Evolutionary conservation across 108 stramenopile species (phyloP), one percentile per base, ranked within the genome.

Genomic region (Cyclotella atomus): DNA sequence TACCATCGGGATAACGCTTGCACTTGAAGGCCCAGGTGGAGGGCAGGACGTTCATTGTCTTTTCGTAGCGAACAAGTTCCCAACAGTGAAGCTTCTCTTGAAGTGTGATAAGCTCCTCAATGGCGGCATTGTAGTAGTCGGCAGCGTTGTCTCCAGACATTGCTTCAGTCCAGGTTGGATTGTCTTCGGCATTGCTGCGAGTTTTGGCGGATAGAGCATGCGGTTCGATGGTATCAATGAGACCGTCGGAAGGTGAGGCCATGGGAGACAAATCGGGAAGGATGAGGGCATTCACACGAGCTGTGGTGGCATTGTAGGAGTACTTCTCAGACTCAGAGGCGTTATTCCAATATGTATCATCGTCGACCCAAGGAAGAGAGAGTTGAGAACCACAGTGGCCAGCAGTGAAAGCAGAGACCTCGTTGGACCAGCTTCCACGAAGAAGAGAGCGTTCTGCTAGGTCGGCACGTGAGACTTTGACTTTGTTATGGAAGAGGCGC

Each of bases 1-100:
- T 10, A 7, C 87, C 83, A 73, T 83, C 81, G 2, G 85, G 88
- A n/a, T 32, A 73, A 0, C 85, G 63, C 55, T 89, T 87, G 57
- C 71, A 35, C n/a, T 70, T 65, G 63, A 83, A 82, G 9, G 76
- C 71, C 84, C 87, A 88, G 2, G 72, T 77, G 16, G 62, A 60
- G 6, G 82, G 78, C 0, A 85, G 50, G n/a, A 85, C 74, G 14
- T 76, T 59, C 54, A 65, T 21, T 38, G 14, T 19, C 16, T 32
- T 8, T 57, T 57, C 19, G 21, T 23, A 14, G 5, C 16, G 6
- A 20, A 86, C 75, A 5, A 62, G 33, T 0, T 56, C 50, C 72
- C 77, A 86, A 14, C 61, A 54, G 0, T 73, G 47, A 32, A 56
- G 53, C 30, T 60, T 36, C 0, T 43, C 23, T 24, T 60, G 53